Evolutionary conservation across 2,329 filamentous ascomycete genomes (phyloP).

Genomic region (Pseudopithomyces chartarum): DNA sequence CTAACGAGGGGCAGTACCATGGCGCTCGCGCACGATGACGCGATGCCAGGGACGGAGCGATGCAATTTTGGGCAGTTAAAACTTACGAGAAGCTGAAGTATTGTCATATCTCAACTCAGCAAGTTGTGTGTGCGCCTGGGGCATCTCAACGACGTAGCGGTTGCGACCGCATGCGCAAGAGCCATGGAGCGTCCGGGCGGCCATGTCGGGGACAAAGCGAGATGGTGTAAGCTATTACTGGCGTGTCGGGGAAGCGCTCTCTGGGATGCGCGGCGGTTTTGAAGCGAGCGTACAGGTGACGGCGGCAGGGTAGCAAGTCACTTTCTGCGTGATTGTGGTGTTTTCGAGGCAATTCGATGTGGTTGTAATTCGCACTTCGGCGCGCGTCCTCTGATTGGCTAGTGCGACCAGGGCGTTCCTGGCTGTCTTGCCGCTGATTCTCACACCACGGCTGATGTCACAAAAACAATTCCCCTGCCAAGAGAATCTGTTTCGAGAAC

Average conservation of each 20-base stretch:
- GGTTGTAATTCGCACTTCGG: background rate
- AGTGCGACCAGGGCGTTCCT: background rate
- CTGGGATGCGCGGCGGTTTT: background rate
- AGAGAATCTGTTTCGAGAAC: background rate
- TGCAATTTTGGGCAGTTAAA: background rate
- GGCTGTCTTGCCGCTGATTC: background rate
- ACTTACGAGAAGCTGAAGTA: conserved; percentile 72
- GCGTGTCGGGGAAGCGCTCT: background rate
- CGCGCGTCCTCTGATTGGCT: background rate
- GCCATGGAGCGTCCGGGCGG: conserved; percentile 66
- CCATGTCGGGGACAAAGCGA: conserved; percentile 22
- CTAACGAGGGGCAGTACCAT: conserved; percentile 1
- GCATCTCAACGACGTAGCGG: conserved; percentile 75
- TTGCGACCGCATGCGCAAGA: conserved; percentile 87
- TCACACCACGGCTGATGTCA: conserved; percentile 7
- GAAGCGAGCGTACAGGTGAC: background rate
- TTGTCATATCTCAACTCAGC: conserved; percentile 69
- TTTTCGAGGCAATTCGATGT: conserved; percentile 2
- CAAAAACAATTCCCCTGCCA: background rate
- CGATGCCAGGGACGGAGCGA: background rate
- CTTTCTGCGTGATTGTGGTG: conserved; percentile 1
- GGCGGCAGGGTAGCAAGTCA: background rate
- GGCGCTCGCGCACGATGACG: conserved; percentile 15
- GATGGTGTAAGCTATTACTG: background rate
- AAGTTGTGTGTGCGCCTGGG: conserved; percentile 66